These are phyloP conservation scores for Apiospora rasikravindrae DNA, from an alignment of 2,329 filamentous ascomycete genomes.

Conservation along the genomic window DNA sequence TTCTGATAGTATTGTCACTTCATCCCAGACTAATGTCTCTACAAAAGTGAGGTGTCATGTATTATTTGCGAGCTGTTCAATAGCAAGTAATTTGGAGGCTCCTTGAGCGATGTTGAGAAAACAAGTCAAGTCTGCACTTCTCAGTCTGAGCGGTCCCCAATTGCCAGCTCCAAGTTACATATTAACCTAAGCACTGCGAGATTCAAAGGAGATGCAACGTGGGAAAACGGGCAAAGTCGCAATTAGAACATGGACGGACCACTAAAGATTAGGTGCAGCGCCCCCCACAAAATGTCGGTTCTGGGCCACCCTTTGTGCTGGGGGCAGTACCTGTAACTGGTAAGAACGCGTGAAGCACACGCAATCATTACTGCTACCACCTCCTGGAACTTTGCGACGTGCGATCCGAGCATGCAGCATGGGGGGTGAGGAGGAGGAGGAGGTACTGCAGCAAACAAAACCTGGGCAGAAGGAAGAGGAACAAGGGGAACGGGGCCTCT, in stretches of 20 bases:
- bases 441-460: neutral
- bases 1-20: neutral
- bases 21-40: too few relatives aligned
- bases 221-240: neutral
- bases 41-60: too few relatives aligned
- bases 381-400: conserved; percentile 11
- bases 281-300: neutral
- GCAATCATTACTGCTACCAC: neutral
- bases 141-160: neutral
- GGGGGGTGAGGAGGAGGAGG: neutral
- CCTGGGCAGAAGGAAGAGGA: neutral
- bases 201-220: neutral
- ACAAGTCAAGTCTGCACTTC: neutral
- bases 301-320: neutral
- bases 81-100: neutral
- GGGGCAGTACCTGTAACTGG: neutral
- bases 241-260: neutral
- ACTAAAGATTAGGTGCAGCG: neutral
- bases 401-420: conserved; percentile 1
- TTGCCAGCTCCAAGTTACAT: neutral
- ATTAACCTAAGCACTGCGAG: too few relatives aligned
- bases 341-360: neutral
- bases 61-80: neutral
- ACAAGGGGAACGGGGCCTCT: neutral
- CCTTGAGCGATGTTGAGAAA: neutral